Base-by-base conservation (phyloP, 2,329 filamentous ascomycete species). In the Celoporthe dispersa region DNA sequence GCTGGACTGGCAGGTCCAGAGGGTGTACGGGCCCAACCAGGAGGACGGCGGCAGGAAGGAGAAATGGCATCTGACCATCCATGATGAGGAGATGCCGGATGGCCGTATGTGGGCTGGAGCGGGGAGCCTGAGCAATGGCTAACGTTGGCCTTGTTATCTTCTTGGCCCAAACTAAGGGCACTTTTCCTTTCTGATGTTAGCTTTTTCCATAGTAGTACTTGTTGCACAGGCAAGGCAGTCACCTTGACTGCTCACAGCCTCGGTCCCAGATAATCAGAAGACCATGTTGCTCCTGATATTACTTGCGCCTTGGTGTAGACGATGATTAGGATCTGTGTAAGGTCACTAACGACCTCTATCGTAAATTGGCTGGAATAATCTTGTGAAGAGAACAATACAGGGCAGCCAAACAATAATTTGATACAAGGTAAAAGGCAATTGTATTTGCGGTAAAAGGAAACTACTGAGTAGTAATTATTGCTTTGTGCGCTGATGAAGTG, bases 41-140 rank as follows among this genome's bases (percentile, higher is more conserved):
- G 14, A 57, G 53, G 53, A 57, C 7, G 53, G 53, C 14, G 53
- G 53, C 14, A 57, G 53, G 53, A 57, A 31, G 53, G 53, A 57
- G 25, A 31, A 57, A 8, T 57, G 53, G 53, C 53, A 57, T 57
- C 25, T 57, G 53, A 57, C 25, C 16, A 57, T 57, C 5, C 14
- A 57, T 57, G 53, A 57, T 33, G 53, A 57, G 12, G n/a, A 57
- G 53, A 33, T 57, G 53, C 53, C 53, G 25, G 53, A 57, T 16
- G 53, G 53, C 25, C 25, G 53, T 8, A 57, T 57, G 53, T 57
- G 53, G 53, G 53, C 53, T 33, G 53, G 53, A 16, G 14, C 53
- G 14, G 53, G 53, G 28, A 57, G 25, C 6, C 11, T 57, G 2
- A 31, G 25, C 53, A 57, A 57, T 8, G 53, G 53, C 25, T 57